Conservation (phyloP, 441 rosid genomes). For the Erysimum cheiri region DNA sequence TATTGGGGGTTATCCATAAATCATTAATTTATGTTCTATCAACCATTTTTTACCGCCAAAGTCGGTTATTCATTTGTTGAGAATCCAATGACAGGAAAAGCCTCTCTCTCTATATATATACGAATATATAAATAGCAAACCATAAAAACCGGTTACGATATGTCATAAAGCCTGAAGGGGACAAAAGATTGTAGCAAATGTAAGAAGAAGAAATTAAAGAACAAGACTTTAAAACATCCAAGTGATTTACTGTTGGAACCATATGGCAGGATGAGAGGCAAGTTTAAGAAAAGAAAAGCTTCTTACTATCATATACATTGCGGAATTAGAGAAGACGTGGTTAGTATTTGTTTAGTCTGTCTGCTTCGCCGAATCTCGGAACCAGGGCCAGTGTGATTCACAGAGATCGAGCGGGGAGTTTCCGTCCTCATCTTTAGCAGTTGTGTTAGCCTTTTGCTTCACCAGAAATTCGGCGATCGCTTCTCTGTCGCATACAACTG, state of each 20-base stretch:
- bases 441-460: conserved; percentile 71
- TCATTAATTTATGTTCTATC: conserved; percentile 20
- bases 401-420: conserved; percentile 68
- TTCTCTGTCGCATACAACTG: conserved; percentile 88
- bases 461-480: conserved; percentile 77
- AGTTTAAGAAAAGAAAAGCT: conserved; percentile 17
- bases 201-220: neutral
- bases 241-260: conserved; percentile 38
- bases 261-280: conserved; percentile 29
- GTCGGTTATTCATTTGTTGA: conserved; percentile 47
- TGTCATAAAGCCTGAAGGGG: conserved; percentile 27
- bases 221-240: conserved; percentile 35
- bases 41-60: conserved; percentile 43
- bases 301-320: conserved; percentile 45
- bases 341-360: conserved; percentile 43
- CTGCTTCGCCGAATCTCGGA: conserved; percentile 43
- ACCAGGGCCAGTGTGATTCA: conserved; percentile 74
- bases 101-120: neutral
- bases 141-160: conserved; percentile 31
- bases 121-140: conserved; percentile 29
- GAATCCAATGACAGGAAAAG: conserved; percentile 31
- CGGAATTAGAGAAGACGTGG: conserved; percentile 34
- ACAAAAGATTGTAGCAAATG: conserved; percentile 27
- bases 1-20: neutral
- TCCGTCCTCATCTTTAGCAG: conserved; percentile 76